These are phyloP conservation scores for Penicillium nordicum DNA, from an alignment of 2,329 filamentous ascomycete genomes.

Conservation along the genomic window DNA sequence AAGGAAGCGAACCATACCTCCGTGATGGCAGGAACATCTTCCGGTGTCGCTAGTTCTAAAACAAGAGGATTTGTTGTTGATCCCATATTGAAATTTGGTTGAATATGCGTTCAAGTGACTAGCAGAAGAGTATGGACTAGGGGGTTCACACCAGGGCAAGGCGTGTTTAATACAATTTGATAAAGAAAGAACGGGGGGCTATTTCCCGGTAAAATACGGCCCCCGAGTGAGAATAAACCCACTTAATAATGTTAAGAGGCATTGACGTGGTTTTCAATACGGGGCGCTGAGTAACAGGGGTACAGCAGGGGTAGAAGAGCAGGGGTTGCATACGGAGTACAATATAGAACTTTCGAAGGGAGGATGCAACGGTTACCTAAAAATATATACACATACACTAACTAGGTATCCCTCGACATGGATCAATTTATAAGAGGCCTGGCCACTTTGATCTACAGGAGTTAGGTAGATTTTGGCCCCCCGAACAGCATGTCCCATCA, in stretches of 20 bases:
- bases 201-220: neutral
- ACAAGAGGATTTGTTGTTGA: neutral
- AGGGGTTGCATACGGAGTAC: neutral
- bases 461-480: neutral
- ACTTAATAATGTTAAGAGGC: neutral
- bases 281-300: neutral
- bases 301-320: neutral
- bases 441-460: neutral
- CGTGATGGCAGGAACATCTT: slow-evolving; percentile 23
- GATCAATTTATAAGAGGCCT: neutral
- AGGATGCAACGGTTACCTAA: neutral
- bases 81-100: neutral
- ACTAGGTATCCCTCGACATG: neutral
- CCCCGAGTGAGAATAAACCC: neutral
- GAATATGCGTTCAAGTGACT: neutral
- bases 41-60: slow-evolving; percentile 16
- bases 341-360: neutral
- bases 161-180: neutral
- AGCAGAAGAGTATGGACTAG: neutral
- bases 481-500: neutral
- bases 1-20: slow-evolving; percentile 28
- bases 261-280: neutral
- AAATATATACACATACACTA: neutral
- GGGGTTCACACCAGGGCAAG: no score
- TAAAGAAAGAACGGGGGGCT: neutral